Conservation (phyloP, 2,329 filamentous ascomycete genomes). For the Blastomyces silverae region DNA sequence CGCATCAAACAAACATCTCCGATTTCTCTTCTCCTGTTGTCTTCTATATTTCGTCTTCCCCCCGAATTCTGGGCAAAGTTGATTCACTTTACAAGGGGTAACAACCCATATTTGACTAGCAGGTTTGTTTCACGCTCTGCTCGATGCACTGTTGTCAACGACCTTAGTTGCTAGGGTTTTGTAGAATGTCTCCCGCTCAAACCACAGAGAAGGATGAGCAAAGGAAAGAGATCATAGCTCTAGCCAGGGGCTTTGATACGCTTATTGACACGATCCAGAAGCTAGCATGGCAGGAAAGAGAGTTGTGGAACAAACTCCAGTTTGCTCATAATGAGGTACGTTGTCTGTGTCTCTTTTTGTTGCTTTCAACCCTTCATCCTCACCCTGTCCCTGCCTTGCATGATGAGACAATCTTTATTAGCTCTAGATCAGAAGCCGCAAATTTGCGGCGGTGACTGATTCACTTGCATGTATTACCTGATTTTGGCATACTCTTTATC, state of each 20-base stretch:
- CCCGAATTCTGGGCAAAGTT: background rate
- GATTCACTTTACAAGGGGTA: background rate
- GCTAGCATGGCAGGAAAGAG: slow-evolving; percentile 36
- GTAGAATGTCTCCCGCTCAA: slow-evolving; percentile 31
- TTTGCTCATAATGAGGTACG: slow-evolving; percentile 40
- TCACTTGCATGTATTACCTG: slow-evolving; percentile 47
- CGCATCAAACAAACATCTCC: background rate
- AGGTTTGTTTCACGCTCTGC: background rate
- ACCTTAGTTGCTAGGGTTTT: background rate
- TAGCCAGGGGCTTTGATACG: slow-evolving; percentile 39
- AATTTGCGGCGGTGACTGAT: slow-evolving; percentile 55
- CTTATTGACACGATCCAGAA: slow-evolving; percentile 38
- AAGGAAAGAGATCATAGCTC: slow-evolving; percentile 32
- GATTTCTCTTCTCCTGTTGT: background rate
- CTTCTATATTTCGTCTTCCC: background rate
- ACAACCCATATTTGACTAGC: background rate
- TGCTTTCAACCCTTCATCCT: background rate
- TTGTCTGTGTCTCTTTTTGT: slow-evolving; percentile 15
- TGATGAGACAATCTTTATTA: slow-evolving; percentile 54
- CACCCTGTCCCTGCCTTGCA: slow-evolving; percentile 26
- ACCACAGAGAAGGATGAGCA: slow-evolving; percentile 29
- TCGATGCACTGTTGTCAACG: background rate
- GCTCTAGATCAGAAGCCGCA: slow-evolving; percentile 78
- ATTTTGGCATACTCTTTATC: slow-evolving; percentile 34
- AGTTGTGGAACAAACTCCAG: slow-evolving; percentile 34